A percentile compares a stretch with the other conserved stretches of the same genome.
Evolutionary conservation across 345 rosid species (phyloP).

Genomic region (Cardamine occulta): DNA sequence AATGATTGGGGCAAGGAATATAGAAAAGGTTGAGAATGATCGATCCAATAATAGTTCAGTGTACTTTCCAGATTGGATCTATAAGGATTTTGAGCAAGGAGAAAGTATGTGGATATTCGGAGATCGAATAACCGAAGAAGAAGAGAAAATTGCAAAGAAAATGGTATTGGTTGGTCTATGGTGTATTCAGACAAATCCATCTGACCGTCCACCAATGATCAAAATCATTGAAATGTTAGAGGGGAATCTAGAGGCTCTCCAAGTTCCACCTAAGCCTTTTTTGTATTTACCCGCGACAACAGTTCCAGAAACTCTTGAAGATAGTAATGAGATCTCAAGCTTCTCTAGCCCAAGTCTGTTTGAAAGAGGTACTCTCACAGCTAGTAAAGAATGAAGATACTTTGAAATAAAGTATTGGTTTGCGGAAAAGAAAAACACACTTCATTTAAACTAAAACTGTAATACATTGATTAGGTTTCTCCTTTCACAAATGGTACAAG

Average conservation of each 20-base stretch:
- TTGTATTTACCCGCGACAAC: neutral
- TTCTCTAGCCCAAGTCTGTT: neutral
- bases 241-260: slow-evolving; percentile 16
- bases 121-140: slow-evolving; percentile 3
- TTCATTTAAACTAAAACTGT: too few relatives aligned
- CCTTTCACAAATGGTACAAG: too few relatives aligned
- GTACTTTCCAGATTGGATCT: slow-evolving; percentile 36
- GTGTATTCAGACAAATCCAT: slow-evolving; percentile 52
- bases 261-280: slow-evolving; percentile 22
- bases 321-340: slow-evolving; percentile 13
- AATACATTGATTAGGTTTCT: too few relatives aligned
- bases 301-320: slow-evolving; percentile 11
- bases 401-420: neutral
- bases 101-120: neutral
- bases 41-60: slow-evolving; percentile 19
- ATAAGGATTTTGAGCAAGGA: slow-evolving; percentile 1
- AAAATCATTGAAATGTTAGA: slow-evolving; percentile 41
- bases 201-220: slow-evolving; percentile 47
- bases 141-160: slow-evolving; percentile 34
- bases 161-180: slow-evolving; percentile 46
- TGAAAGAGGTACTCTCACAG: neutral
- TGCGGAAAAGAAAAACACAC: too few relatives aligned
- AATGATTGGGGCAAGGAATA: slow-evolving; percentile 46
- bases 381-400: slow-evolving; percentile 29
- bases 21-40: neutral